Evolutionary conservation across 1,284 basidiomycete genomes (phyloP), one percentile per base, ranked within the genome.

Genomic region (Rhodotorula sp.): DNA sequence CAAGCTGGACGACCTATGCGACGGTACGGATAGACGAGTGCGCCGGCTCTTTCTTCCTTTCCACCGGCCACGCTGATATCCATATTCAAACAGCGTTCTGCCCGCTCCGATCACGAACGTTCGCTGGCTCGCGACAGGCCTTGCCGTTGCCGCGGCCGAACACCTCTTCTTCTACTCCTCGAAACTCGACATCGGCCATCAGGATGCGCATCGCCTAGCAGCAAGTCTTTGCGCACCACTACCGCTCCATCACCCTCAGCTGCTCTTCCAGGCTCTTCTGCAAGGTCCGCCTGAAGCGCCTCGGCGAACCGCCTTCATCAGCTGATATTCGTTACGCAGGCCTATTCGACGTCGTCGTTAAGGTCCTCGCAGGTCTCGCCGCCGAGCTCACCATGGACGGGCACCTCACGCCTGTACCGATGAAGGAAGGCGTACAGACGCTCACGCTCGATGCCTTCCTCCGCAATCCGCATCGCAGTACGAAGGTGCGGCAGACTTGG

Each of bases 171-270:
- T 94, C 46, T 92, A 81, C 70, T 79, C 80, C 32, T 75, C 80
- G 36, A 79, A 79, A 64, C 75, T 83, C 30, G 75, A 77, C 15
- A 62, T 70, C 13, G 72, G 72, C 4, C 85, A 44, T 15, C 39
- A 79, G 84, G 87, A 68, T 19, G 32, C 57, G 1, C 59, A 71
- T 59, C 83, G 86, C 69, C 34, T 63, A 4, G 67, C 65, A 0
- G 56, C 55, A 6, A 39, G 47, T 17, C 30, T 34, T 1, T 22
- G 93, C 79, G 91, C 90, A 0, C 92, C 92, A 2, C 81, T 96
- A 55, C 85, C 87, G 39, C 90, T 95, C 79, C 93, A 91, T 79
- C 91, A 95, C 80, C 93, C 93, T 4, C 91, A 94, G 76, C 89
- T 94, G 84, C 80, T 96, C 20, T 82, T 92, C n/a, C 94, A 95